Base-by-base conservation (phyloP, 352 stramenopile genomes). In the Phytophthora idaei region DNA sequence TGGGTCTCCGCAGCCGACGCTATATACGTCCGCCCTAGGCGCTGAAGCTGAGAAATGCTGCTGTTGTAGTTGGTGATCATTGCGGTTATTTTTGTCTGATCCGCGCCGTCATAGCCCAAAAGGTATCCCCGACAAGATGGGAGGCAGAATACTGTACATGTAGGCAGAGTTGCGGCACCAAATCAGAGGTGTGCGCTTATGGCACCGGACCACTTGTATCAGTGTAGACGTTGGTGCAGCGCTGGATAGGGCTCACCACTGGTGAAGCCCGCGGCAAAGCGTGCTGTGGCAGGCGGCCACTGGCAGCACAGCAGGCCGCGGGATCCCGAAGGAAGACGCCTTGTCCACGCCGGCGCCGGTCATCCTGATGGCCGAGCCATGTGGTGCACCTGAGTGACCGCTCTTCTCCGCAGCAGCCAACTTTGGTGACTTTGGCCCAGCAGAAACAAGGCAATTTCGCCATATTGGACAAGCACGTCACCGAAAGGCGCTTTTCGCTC, bases 381-480 rank as follows among this genome's bases (percentile, higher is more conserved):
- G 53, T 61, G 61, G 54, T 21, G 29, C 29, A 5, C 15, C 28
- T 4, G n/a, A 64, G 60, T 73, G 66, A 70, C 61, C 31, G 57
- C 67, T 63, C 61, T 57, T 67, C 67, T 74, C 42, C 55, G 6
- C 37, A 31, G 27, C 50, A 59, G 55, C 53, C 66, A 67, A 70
- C 67, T 70, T 15, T 67, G 2, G 61, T 67, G 67, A 74, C 67
- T 61, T 11, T 69, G 17, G 48, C 32, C 45, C 27, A 6, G 37
- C 67, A 75, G 53, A 75, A 75, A 75, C 68, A 52, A 72, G 68
- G 39, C 68, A 41, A 68, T 75, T 72, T 74, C 67, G 61, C 67
- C 67, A 71, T 74, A 67, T 67, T 71, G 57, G 68, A 65, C 45
- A 28, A 51, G 68, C 68, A 72, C 68, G 68, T 72, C 68, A 75